These are phyloP conservation scores for Pseudopithomyces chartarum DNA, from an alignment of 2,329 filamentous ascomycete genomes.

Conservation along the genomic window DNA sequence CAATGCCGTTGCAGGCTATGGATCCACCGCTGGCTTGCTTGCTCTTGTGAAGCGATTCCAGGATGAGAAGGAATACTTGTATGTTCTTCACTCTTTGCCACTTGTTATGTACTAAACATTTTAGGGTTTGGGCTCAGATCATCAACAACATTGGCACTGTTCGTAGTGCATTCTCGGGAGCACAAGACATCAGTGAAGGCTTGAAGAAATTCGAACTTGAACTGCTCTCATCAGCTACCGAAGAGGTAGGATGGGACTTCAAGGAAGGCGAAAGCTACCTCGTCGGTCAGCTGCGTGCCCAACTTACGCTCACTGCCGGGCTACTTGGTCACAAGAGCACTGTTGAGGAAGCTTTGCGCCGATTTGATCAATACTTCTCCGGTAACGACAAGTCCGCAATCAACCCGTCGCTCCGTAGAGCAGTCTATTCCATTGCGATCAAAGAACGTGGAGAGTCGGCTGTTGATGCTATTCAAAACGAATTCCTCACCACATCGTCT, in stretches of 20 bases:
- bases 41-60: slow-evolving; percentile 85
- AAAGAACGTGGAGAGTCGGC: slow-evolving; percentile 73
- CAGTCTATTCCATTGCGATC: slow-evolving; percentile 80
- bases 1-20: slow-evolving; percentile 84
- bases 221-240: slow-evolving; percentile 74
- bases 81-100: slow-evolving; percentile 25
- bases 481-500: slow-evolving; percentile 81
- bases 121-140: slow-evolving; percentile 81
- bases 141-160: slow-evolving; percentile 76
- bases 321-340: slow-evolving; percentile 75
- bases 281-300: slow-evolving; percentile 78
- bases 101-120: slow-evolving; percentile 8
- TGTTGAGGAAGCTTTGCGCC: slow-evolving; percentile 73
- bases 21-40: slow-evolving; percentile 79
- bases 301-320: slow-evolving; percentile 77
- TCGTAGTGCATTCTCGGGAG: slow-evolving; percentile 82
- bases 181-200: slow-evolving; percentile 71
- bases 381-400: slow-evolving; percentile 70
- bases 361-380: slow-evolving; percentile 79
- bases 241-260: slow-evolving; percentile 86
- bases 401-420: slow-evolving; percentile 78
- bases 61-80: slow-evolving; percentile 79
- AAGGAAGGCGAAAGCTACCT: slow-evolving; percentile 79
- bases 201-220: slow-evolving; percentile 80
- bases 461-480: slow-evolving; percentile 77